Conservation (phyloP, 805 yeast species). For the Cyberlindnera japonica region DNA sequence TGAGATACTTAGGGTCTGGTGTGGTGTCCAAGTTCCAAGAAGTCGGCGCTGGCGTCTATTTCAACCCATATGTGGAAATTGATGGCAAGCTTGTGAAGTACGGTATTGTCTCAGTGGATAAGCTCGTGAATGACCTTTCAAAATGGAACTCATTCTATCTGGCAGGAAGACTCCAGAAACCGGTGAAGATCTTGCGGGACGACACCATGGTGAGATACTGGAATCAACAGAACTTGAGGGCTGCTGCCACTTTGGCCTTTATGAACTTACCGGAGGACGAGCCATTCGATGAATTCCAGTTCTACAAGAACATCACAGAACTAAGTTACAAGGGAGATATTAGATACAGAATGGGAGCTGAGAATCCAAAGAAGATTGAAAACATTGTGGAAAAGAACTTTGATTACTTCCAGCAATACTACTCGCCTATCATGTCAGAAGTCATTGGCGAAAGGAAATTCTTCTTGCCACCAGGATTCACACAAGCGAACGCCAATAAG, state of each 20-base stretch:
- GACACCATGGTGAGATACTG: constrained; percentile 59
- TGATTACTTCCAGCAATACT: constrained; percentile 62
- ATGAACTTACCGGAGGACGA: constrained; percentile 31
- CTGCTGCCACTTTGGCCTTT: constrained; percentile 65
- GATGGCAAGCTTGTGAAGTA: constrained; percentile 67
- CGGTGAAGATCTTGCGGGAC: constrained; percentile 72
- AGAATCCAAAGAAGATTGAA: constrained; percentile 81
- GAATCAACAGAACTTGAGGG: constrained; percentile 72
- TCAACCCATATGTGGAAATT: constrained; percentile 81
- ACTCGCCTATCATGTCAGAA: constrained; percentile 53
- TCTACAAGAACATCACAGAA: constrained; percentile 73
- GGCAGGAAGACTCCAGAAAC: constrained; percentile 93
- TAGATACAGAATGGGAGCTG: constrained; percentile 81
- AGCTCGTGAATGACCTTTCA: constrained; percentile 62
- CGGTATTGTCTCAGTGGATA: constrained; percentile 72
- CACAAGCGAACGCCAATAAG: constrained; percentile 32
- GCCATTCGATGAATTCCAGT: constrained; percentile 53
- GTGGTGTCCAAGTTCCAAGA: constrained; percentile 57
- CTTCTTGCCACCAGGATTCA: constrained; percentile 36
- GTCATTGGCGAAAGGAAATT: constrained; percentile 32
- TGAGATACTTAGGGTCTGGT: constrained; percentile 57
- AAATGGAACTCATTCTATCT: constrained; percentile 84
- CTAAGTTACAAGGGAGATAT: constrained; percentile 90
- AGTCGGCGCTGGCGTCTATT: constrained; percentile 86
- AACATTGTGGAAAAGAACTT: constrained; percentile 83